Conservation (phyloP, 768 basidiomycete species). For the Termitomyces sp. region DNA sequence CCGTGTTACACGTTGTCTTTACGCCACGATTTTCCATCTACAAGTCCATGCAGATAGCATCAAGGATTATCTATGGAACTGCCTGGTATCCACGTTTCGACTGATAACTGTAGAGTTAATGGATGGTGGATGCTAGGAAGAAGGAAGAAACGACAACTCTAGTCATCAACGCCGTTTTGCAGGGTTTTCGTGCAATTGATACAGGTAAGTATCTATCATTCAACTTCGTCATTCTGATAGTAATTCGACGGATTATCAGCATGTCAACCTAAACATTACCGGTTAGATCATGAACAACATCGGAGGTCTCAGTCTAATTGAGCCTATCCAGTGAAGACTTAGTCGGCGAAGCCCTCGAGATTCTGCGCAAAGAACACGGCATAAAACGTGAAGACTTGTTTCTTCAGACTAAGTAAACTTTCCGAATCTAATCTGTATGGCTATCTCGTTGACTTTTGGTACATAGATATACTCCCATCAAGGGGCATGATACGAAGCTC, state of each 20-base stretch:
- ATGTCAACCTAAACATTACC: constrained; percentile 72
- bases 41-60: constrained; percentile 20
- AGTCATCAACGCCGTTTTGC: constrained; percentile 67
- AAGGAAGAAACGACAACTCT: constrained; percentile 65
- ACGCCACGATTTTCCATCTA: constrained; percentile 9
- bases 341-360: constrained; percentile 69
- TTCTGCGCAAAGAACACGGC: constrained; percentile 51
- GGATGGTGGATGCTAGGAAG: constrained; percentile 50
- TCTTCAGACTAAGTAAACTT: constrained; percentile 72
- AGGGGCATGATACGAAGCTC: constrained; percentile 66
- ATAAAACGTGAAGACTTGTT: constrained; percentile 69
- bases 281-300: constrained; percentile 30
- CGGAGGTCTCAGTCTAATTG: not conserved
- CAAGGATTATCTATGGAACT: constrained; percentile 58
- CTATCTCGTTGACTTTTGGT: not conserved
- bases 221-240: not conserved
- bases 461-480: constrained; percentile 70
- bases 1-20: not conserved
- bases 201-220: constrained; percentile 55
- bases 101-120: not conserved
- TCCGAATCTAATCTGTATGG: not conserved
- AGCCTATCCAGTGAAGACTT: constrained; percentile 61
- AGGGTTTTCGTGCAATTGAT: constrained; percentile 80
- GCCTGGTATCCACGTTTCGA: constrained; percentile 42
- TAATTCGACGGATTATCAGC: constrained; percentile 31